Evolutionary conservation across 352 stramenopile species (phyloP).

Genomic region (Saprolegnia diclina): DNA sequence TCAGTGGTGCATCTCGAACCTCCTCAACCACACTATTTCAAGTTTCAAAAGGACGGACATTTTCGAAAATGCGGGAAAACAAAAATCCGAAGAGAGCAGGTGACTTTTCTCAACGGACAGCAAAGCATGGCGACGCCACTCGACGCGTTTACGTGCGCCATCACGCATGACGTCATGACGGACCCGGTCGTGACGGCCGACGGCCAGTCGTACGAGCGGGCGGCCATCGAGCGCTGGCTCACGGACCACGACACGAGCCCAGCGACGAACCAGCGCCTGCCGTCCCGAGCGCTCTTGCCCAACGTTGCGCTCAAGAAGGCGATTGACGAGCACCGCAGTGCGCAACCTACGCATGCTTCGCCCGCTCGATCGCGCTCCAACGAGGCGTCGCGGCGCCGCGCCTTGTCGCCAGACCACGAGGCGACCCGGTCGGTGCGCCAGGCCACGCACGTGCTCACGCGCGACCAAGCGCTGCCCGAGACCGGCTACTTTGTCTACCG

Average conservation of each 20-base stretch:
- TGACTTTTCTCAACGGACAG: no score
- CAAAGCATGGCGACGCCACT: not conserved
- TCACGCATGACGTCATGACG: conserved; percentile 92
- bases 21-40: no score
- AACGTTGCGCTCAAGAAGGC: conserved; percentile 20
- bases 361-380: not conserved
- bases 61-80: no score
- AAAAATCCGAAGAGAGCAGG: no score
- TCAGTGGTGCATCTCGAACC: no score
- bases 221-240: conserved; percentile 92
- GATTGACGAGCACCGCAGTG: conserved; percentile 3
- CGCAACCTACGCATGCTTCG: not conserved
- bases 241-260: conserved; percentile 73
- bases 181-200: conserved; percentile 95
- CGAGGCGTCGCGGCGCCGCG: not conserved
- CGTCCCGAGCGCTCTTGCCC: not conserved
- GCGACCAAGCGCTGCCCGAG: conserved; percentile 10
- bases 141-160: conserved; percentile 75
- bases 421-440: no score
- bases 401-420: not conserved
- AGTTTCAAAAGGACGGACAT: no score
- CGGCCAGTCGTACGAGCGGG: conserved; percentile 96
- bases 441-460: not conserved
- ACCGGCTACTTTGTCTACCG: conserved; percentile 11
- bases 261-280: conserved; percentile 38